phyloP scores from a whole-genome alignment of 2,329 filamentous ascomycete genomes.

The Emergomyces orientalis region DNA sequence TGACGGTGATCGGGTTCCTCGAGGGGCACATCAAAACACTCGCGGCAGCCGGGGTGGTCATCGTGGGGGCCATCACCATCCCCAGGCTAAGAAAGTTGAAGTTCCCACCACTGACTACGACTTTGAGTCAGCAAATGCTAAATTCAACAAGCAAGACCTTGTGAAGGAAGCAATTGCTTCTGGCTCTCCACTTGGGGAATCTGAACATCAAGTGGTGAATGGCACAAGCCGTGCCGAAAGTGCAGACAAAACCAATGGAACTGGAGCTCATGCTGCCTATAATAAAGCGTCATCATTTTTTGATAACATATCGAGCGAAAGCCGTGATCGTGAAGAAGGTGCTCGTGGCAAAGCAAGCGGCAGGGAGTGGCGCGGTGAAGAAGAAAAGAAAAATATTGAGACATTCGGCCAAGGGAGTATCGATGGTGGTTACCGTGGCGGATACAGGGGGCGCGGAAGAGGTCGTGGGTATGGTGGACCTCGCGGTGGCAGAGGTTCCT shows the following conservation, averaged over 20 bases:
- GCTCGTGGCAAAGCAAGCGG: constrained; percentile 59
- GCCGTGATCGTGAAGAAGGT: constrained; percentile 75
- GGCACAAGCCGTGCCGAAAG: constrained; percentile 31
- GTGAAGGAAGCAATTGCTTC: constrained; percentile 79
- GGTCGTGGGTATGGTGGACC: constrained; percentile 39
- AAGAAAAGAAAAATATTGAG: constrained; percentile 92
- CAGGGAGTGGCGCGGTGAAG: constrained; percentile 81
- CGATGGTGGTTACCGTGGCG: constrained; percentile 71
- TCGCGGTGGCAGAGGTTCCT: constrained; percentile 40
- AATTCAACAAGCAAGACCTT: constrained; percentile 79
- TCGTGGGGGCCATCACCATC: constrained; percentile 35
- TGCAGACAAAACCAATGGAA: constrained; percentile 24
- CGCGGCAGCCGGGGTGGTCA: constrained; percentile 41
- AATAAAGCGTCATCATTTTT: constrained; percentile 90
- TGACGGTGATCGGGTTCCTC: constrained; percentile 29
- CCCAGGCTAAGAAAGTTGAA: constrained; percentile 60
- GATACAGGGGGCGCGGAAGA: constrained; percentile 63
- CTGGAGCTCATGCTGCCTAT: constrained; percentile 51
- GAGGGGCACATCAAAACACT: constrained; percentile 31
- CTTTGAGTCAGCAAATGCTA: constrained; percentile 75
- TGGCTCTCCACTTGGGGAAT: constrained; percentile 55
- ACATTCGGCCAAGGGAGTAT: constrained; percentile 96
- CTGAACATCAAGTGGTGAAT: constrained; percentile 43
- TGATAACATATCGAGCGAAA: constrained; percentile 93
- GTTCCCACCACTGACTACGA: constrained; percentile 89